Base-by-base conservation (phyloP, 2,329 filamentous ascomycete genomes). In the Fusarium xylarioides region DNA sequence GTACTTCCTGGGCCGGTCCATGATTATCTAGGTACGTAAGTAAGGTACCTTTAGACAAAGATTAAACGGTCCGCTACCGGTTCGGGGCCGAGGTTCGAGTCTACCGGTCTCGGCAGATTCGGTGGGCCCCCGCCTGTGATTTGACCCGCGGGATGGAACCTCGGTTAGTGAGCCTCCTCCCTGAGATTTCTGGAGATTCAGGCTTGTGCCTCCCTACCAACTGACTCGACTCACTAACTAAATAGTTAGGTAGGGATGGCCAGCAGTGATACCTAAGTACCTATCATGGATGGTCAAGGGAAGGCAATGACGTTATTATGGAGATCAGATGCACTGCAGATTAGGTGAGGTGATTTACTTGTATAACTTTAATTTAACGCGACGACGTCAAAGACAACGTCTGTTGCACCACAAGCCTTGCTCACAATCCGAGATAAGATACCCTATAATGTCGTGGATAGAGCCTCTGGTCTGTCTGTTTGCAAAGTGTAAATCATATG, bases 41-140 rank as follows among this genome's bases (percentile, higher is more conserved):
- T 32, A 50, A 28, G 26, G 26, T 28, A 28, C 26, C 21, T 30
- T 23, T 9, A 23, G 15, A 70, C 59, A 64, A 68, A 68, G 73
- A 66, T 63, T 56, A 49, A 63, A 58, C 63, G 73, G 65, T 53
- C 75, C 67, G 72, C 66, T 63, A 66, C 75, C 75, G 72, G 65
- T 61, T 53, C 71, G 62, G 68, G 61, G 62, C 72, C 72, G 68
- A 74, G 76, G 76, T 77, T 70, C 72, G 68, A 74, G 63, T 63
- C 68, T 57, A 77, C 76, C 68, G 68, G 73, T 77, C 68, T 78
- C 76, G 76, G 76, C 66, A 78, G 75, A 77, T 77, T 68, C 37
- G 54, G 54, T 69, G 53, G 47, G 53, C 64, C 68, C 70, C 75
- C 73, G 65, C 75, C 73, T 52, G 71, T 75, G 76, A 74, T 60